phyloP scores from a whole-genome alignment of 148 eudicot genomes.

The Chenopodium suecicum region DNA sequence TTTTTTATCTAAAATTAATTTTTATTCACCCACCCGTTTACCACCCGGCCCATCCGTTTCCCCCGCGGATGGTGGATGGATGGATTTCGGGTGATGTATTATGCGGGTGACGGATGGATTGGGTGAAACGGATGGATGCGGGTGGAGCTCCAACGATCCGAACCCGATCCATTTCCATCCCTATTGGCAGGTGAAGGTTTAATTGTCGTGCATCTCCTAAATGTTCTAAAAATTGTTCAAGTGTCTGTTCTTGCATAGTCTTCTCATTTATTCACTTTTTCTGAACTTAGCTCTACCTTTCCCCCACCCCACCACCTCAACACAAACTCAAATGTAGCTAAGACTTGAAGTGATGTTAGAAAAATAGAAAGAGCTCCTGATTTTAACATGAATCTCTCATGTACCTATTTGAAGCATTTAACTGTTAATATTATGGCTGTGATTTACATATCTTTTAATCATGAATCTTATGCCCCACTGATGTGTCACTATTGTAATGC shows the following conservation, averaged over 20 bases:
- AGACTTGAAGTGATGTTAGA: background rate
- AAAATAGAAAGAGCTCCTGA: background rate
- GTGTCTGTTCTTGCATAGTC: background rate
- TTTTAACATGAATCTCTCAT: background rate
- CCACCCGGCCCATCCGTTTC: too few species aligned
- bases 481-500: background rate
- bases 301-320: too few species aligned
- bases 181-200: too few species aligned
- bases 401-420: conserved; percentile 2
- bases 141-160: too few species aligned
- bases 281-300: background rate
- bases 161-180: too few species aligned
- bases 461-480: background rate
- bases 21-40: too few species aligned
- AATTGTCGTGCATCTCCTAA: background rate
- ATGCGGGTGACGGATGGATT: too few species aligned
- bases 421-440: background rate
- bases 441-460: too few species aligned
- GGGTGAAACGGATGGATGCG: too few species aligned
- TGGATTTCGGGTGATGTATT: too few species aligned
- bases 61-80: too few species aligned
- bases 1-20: too few species aligned
- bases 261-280: background rate
- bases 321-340: background rate
- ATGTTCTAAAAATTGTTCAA: background rate